Conservation (phyloP, 148 eudicot genomes). For the Diospyros lotus region DNA sequence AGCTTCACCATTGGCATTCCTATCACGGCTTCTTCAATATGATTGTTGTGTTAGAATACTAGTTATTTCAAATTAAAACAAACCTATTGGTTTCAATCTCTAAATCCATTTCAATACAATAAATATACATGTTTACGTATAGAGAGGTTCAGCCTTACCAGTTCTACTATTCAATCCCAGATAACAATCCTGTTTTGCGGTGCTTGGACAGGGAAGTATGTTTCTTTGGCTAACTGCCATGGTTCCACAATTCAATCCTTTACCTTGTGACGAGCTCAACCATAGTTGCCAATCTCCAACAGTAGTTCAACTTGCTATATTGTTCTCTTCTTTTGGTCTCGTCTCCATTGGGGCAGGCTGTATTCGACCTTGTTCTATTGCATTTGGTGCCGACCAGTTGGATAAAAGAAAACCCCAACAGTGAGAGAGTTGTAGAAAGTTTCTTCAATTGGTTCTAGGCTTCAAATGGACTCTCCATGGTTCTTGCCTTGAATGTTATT, state of each 20-base stretch:
- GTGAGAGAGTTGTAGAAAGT: constrained; percentile 17
- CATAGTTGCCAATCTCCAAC: constrained; percentile 24
- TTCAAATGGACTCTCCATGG: constrained; percentile 3
- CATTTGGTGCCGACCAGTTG: constrained; percentile 45
- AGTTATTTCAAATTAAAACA: too few relatives aligned
- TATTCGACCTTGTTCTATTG: constrained; percentile 41
- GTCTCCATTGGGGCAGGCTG: constrained; percentile 48
- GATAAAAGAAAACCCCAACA: constrained; percentile 23
- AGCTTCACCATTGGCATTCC: too few relatives aligned
- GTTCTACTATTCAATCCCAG: background rate
- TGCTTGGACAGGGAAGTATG: constrained; percentile 25
- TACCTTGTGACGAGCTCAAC: constrained; percentile 24
- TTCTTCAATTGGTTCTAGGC: constrained; percentile 21
- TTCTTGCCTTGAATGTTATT: constrained; percentile 12
- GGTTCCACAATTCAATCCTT: constrained; percentile 28
- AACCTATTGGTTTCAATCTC: too few relatives aligned
- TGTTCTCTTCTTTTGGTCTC: constrained; percentile 26
- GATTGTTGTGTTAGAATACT: too few relatives aligned
- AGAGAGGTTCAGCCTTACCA: background rate
- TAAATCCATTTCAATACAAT: too few relatives aligned
- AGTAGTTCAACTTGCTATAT: constrained; percentile 22
- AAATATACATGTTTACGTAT: too few relatives aligned
- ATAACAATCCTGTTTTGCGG: background rate
- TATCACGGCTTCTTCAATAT: too few relatives aligned
- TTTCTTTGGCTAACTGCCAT: constrained; percentile 37